phyloP scores from a whole-genome alignment of 495 filamentous ascomycete species.

The Aspergillus kassunensis region DNA sequence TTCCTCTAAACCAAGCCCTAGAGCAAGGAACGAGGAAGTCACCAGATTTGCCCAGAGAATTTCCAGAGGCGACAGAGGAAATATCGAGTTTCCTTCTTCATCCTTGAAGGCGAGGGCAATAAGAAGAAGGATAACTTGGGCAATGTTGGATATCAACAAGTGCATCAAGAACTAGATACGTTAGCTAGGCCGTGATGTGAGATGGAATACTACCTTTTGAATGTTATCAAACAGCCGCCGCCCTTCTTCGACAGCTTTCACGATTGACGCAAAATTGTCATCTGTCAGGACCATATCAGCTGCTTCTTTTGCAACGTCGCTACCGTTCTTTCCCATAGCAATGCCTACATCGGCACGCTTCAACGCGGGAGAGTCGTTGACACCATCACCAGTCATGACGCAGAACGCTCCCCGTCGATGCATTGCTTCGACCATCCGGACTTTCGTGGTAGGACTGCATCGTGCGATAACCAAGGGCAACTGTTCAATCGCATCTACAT shows the following conservation, averaged over 20 bases:
- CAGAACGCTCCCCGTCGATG: conserved; percentile 62
- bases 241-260: conserved; percentile 69
- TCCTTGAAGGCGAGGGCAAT: conserved; percentile 73
- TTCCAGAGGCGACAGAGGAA: conserved; percentile 69
- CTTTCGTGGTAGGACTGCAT: conserved; percentile 66
- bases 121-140: conserved; percentile 67
- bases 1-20: conserved; percentile 69
- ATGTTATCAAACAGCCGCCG: conserved; percentile 75
- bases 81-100: conserved; percentile 57
- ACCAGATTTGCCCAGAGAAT: conserved; percentile 79
- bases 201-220: conserved; percentile 50
- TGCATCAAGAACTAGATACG: conserved; percentile 59
- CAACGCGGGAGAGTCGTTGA: conserved; percentile 80
- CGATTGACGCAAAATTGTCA: conserved; percentile 80
- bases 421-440: conserved; percentile 66
- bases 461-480: conserved; percentile 67
- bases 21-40: conserved; percentile 69
- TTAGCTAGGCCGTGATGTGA: background rate
- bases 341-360: conserved; percentile 79
- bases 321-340: conserved; percentile 78
- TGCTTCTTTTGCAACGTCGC: conserved; percentile 86
- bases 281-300: conserved; percentile 85
- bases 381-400: conserved; percentile 77
- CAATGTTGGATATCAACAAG: conserved; percentile 67
- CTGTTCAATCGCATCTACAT: conserved; percentile 58